Evolutionary conservation across 2,329 filamentous ascomycete species (phyloP), one percentile per base, ranked within the genome.

Genomic region (Aspergillus niger): DNA sequence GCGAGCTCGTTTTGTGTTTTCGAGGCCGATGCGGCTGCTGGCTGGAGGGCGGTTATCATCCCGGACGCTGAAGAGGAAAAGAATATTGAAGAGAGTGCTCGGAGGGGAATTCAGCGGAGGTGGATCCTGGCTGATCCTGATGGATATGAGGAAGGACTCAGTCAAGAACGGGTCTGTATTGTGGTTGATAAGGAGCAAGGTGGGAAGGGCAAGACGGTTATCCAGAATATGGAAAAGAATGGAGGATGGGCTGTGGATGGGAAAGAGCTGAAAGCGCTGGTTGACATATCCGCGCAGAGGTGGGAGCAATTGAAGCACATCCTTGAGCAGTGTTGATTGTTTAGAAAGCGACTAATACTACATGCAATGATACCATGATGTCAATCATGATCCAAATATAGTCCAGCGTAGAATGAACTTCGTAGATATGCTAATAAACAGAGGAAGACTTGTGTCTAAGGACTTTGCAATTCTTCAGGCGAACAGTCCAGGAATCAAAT

Each of bases 121-220:
- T 96, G 92, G 91, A 80, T 97, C 2, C 77, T 99, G 59, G 86
- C 90, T 6, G 95, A 99, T 78, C 92, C 92, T 2, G 95, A 99
- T 78, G 86, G 87, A 22, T 89, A 96, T 67, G 95, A 99, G 79
- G 95, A 98, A 79, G 86, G 85, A 8, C 78, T 96, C 47, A 96
- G 92, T 72, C 83, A 88, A 63, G 95, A 99, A 81, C 84, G 78
- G n/a, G 81, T 95, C n/a, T 93, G 89, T 2, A 80, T 97, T 36
- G 88, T 95, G 52, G 86, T 97, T n/a, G 90, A 94, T 72, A 72
- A 70, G 58, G 65, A 71, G 38, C 62, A 65, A 69, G 72, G 62
- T n/a, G 83, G 80, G 1, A 78, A 81, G 53, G 83, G 81, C 3
- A 84, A 82, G 68, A 70, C 72, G 11, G 73, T 74, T 36, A 81